A percentile compares a stretch with the other conserved stretches of the same genome.
Evolutionary conservation across 2,329 filamentous ascomycete species (phyloP).

Genomic region (Penicillium polonicum): DNA sequence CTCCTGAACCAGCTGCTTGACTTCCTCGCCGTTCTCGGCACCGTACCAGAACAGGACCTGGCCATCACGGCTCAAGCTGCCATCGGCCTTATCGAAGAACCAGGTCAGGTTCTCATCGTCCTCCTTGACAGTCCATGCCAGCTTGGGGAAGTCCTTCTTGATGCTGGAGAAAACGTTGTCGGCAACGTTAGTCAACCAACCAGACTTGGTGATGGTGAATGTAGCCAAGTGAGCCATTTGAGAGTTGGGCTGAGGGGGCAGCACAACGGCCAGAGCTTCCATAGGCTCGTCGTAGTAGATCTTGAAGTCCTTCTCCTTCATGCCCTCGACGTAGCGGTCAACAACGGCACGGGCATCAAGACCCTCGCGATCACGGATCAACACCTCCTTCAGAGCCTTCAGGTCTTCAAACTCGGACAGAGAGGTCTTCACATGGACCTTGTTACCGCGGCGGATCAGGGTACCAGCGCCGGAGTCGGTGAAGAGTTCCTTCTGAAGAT

Average conservation of each 20-base stretch:
- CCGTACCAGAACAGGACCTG: conserved; percentile 97
- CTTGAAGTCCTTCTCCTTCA: conserved; percentile 77
- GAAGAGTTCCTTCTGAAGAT: conserved; percentile 94
- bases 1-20: conserved; percentile 78
- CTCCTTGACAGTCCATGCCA: conserved; percentile 95
- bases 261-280: conserved; percentile 86
- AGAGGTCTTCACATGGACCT: conserved; percentile 71
- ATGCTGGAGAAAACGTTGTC: conserved; percentile 93
- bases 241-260: conserved; percentile 67
- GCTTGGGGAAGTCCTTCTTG: conserved; percentile 86
- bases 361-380: conserved; percentile 77
- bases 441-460: conserved; percentile 86
- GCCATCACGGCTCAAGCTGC: conserved; percentile 79
- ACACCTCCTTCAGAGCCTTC: conserved; percentile 73
- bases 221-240: conserved; percentile 80
- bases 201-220: conserved; percentile 88
- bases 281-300: conserved; percentile 93
- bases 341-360: conserved; percentile 80
- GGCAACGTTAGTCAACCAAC: conserved; percentile 90
- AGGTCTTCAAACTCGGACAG: conserved; percentile 74
- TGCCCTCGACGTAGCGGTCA: conserved; percentile 78
- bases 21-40: conserved; percentile 75
- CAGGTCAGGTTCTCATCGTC: conserved; percentile 95
- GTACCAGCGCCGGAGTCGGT: conserved; percentile 94
- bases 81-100: conserved; percentile 97